Base-by-base conservation (phyloP, 805 yeast species). In the Candida xiaguanensis region DNA sequence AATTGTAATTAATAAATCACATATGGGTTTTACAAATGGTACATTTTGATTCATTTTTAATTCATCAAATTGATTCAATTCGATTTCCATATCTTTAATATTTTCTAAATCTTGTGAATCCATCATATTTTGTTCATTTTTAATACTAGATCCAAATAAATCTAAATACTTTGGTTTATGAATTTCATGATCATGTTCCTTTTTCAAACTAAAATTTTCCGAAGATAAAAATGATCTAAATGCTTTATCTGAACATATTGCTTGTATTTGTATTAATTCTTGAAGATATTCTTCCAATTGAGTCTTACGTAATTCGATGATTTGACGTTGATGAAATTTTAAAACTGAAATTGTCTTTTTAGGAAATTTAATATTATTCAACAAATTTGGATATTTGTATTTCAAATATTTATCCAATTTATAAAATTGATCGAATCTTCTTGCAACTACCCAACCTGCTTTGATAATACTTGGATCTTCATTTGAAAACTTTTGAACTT, bases 361-460 rank as follows among this genome's bases (percentile, higher is more conserved):
- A 31, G 89, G 82, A 59, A 77, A 75, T 34, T 66, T 72, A 12
- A 82, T 49, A 2, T 55, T 56, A 5, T 65, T 59, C 2, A 82
- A 79, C 18, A 23, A 14, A 33, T 61, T 65, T 0, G 79, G 72
- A 48, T 79, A 82, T 31, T 61, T 65, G 2, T 58, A 56, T 41
- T 71, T 76, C 48, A 90, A 61, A 45, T 84, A 79, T 44, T 77
- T 78, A 53, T 90, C 80, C 24, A 90, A 65, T 45, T 74, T 76
- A 59, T 72, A 80, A 57, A 90, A 90, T 53, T 91, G 96, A 49
- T 85, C 85, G 53, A 80, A 90, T 41, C 98, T 67, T 48, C 96
- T 65, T 0, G 95, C 91, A n/a, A 89, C 85, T 38, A 86, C 78
- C 97, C 97, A 91, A 0, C 87, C 84, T 0, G 90, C 87, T 2